Evolutionary conservation across 495 filamentous ascomycete genomes (phyloP).

Genomic region (Hypoxylon trugodes): DNA sequence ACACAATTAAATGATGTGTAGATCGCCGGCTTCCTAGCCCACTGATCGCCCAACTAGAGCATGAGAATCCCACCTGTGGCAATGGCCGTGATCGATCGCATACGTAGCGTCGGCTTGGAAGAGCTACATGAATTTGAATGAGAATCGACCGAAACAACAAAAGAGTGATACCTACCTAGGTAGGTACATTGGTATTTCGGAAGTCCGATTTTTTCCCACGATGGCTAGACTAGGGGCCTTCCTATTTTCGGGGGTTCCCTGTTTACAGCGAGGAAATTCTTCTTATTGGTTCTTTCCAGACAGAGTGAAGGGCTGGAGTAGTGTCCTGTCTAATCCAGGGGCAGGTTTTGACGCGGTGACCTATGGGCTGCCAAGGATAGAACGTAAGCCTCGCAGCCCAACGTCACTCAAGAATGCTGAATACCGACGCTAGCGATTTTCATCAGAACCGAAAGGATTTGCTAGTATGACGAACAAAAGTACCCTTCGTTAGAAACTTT

Average conservation of each 20-base stretch:
- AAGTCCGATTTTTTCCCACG: conserved; percentile 19
- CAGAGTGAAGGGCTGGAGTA: too few species aligned
- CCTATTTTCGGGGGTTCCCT: conserved; percentile 13
- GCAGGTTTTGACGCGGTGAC: neutral
- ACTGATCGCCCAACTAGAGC: neutral
- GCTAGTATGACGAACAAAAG: conserved; percentile 17
- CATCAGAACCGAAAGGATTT: conserved; percentile 14
- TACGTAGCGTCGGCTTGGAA: neutral
- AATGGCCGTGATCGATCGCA: neutral
- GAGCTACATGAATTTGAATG: neutral
- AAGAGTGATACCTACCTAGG: too few species aligned
- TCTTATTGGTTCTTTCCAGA: conserved; percentile 1
- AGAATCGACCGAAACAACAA: neutral
- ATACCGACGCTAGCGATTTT: conserved; percentile 4
- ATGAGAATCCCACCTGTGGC: neutral
- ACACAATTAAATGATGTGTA: neutral
- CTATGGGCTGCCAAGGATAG: conserved; percentile 6
- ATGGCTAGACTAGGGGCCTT: neutral
- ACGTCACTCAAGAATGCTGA: conserved; percentile 14
- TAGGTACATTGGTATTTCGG: too few species aligned
- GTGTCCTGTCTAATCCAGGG: neutral
- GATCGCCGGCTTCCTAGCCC: neutral
- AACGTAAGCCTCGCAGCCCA: conserved; percentile 17
- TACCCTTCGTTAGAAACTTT: conserved; percentile 11
- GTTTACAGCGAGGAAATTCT: conserved; percentile 7